A percentile compares a stretch with the other conserved stretches of the same genome.
Conservation (phyloP, 2,329 filamentous ascomycete species). For the Rhexocercosporidium sp. region DNA sequence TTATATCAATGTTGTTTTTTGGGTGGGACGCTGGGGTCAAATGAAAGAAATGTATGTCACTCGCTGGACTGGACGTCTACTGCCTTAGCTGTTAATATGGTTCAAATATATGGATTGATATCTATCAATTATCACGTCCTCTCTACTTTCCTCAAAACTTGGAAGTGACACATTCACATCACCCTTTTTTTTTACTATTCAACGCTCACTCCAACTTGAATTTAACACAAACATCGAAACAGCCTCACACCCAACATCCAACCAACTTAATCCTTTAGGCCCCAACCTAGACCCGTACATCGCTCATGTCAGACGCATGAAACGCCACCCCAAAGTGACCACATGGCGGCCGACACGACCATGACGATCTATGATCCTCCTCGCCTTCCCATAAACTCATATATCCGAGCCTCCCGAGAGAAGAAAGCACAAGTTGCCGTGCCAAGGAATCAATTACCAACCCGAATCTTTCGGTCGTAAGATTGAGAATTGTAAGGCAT, state of each 20-base stretch:
- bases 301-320: conserved; percentile 2
- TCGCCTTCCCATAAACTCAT: not conserved
- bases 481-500: not conserved
- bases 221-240: not conserved
- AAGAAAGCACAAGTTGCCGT: not conserved
- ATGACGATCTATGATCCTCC: not conserved
- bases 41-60: conserved; percentile 22
- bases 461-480: not conserved
- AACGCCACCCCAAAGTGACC: not conserved
- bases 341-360: not conserved
- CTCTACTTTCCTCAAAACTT: not conserved
- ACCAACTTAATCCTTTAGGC: not conserved
- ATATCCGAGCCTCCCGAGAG: not conserved
- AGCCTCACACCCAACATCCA: not conserved
- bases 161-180: not conserved
- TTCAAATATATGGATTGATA: conserved; percentile 22
- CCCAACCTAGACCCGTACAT: not conserved
- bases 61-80: conserved; percentile 28
- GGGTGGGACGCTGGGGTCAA: not conserved
- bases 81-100: conserved; percentile 32
- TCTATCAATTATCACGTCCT: not conserved
- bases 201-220: too few relatives aligned
- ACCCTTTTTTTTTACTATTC: too few relatives aligned
- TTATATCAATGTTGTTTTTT: conserved; percentile 17
- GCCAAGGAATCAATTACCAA: not conserved